Percentiles rank a stretch among this genome's conserved stretches.
Conservation (phyloP, 1,284 basidiomycete species). For the Grifola frondosa region DNA sequence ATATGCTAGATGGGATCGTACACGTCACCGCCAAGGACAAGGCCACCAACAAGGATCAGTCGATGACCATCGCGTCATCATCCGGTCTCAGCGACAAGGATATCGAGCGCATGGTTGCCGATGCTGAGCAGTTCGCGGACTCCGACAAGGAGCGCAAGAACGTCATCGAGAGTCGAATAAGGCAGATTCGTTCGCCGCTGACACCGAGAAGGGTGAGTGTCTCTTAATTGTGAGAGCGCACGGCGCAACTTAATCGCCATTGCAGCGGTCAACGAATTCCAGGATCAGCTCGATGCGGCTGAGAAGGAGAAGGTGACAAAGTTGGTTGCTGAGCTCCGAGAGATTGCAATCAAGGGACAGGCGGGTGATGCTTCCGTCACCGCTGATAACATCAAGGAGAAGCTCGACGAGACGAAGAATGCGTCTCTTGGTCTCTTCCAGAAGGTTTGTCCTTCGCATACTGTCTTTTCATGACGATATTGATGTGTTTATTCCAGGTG, state of each 20-base stretch:
- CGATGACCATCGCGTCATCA: constrained; percentile 95
- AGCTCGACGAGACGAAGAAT: constrained; percentile 95
- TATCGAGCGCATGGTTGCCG: constrained; percentile 95
- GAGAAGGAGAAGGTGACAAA: constrained; percentile 94
- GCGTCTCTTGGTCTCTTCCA: constrained; percentile 97
- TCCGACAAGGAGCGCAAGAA: constrained; percentile 84
- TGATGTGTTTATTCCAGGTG: constrained; percentile 42
- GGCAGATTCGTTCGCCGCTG: constrained; percentile 91
- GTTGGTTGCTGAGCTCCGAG: constrained; percentile 86
- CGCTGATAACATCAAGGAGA: constrained; percentile 87
- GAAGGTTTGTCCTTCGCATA: constrained; percentile 55
- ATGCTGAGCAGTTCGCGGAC: constrained; percentile 93
- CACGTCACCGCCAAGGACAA: constrained; percentile 97
- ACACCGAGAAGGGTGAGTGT: constrained; percentile 88
- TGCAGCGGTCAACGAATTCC: constrained; percentile 92
- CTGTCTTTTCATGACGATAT: not conserved
- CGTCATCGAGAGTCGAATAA: constrained; percentile 96
- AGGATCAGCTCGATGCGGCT: constrained; percentile 89
- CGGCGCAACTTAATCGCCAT: not conserved
- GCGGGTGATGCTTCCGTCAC: constrained; percentile 80
- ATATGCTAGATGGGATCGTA: constrained; percentile 80
- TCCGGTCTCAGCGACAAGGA: constrained; percentile 96
- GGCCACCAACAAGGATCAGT: constrained; percentile 97
- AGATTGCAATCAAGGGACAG: constrained; percentile 89
- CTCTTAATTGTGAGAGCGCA: not conserved